A percentile compares a stretch with the other conserved stretches of the same genome.
Evolutionary conservation across 2,329 filamentous ascomycete species (phyloP).

Genomic region (Niveomyces coronatus): DNA sequence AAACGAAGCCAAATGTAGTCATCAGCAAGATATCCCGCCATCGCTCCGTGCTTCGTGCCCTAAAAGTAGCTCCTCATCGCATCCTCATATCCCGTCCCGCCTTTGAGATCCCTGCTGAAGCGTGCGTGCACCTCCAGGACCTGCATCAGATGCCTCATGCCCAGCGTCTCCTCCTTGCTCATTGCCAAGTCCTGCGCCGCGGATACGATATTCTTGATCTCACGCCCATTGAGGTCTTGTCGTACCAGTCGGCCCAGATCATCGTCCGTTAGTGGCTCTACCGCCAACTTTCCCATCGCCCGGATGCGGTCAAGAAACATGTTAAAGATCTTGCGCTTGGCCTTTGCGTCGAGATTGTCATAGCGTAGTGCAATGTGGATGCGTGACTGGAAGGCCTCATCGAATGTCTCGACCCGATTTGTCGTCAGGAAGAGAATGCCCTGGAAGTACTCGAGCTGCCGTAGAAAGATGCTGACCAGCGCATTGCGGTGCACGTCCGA

Average conservation of each 20-base stretch:
- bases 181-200: constrained; percentile 76
- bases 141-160: constrained; percentile 69
- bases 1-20: too few species aligned
- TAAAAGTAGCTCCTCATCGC: constrained; percentile 73
- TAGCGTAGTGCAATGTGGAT: constrained; percentile 82
- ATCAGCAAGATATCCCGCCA: too few species aligned
- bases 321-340: constrained; percentile 71
- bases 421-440: constrained; percentile 86
- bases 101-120: constrained; percentile 76
- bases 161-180: constrained; percentile 59
- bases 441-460: constrained; percentile 83
- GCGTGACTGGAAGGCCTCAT: constrained; percentile 80
- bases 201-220: constrained; percentile 84
- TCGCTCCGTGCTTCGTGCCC: neutral
- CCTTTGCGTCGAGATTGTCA: constrained; percentile 59
- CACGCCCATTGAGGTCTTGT: constrained; percentile 49
- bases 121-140: constrained; percentile 77
- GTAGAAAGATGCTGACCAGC: constrained; percentile 77
- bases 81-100: constrained; percentile 69
- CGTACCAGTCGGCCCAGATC: constrained; percentile 58
- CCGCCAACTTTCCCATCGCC: constrained; percentile 49
- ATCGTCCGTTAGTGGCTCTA: constrained; percentile 52
- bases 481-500: constrained; percentile 79
- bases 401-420: constrained; percentile 79
- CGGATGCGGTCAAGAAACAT: constrained; percentile 70